Base-by-base conservation (phyloP, 352 stramenopile genomes). In the Globisporangium emineosum region DNA sequence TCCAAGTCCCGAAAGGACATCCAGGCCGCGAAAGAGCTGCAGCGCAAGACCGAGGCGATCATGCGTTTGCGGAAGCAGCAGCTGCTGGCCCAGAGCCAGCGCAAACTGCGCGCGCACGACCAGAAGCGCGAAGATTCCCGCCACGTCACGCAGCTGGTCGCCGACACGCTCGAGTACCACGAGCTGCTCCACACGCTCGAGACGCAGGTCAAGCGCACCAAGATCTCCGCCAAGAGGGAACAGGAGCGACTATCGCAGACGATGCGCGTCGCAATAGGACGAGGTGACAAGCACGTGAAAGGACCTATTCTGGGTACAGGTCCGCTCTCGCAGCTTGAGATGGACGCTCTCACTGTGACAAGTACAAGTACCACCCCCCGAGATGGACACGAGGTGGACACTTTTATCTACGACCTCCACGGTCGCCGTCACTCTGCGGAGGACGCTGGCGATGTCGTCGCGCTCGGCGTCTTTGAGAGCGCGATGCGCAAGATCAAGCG, bases 331-430 rank as follows among this genome's bases (percentile, higher is more conserved):
- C 76, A 79, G 45, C 69, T 70, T 15, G 76, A 88, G 37, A 72
- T 81, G 5, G 66, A 86, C 42, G 37, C 80, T 43, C 33, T 9
- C 43, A 35, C 21, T 21, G 15, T 15, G 30, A 47, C 37, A 60
- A 43, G 12, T 29, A 51, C 37, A 19, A 49, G n/a, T n/a, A n/a
- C 2, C 29, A 32, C 2, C 29, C 29, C 2, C n/a, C 27, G 42
- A 53, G 35, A 29, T 42, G 57, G 57, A 8, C 25, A 49, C 32
- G 21, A 57, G 13, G 23, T 21, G 6, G 40, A 60, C 23, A 17
- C 30, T 33, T 67, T 64, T 49, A 74, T 90, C 45, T 91, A 89
- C 58, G 83, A 91, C 66, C 76, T 88, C 8, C 77, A 92, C 12
- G 83, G 83, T 2, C 72, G 79, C 2, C 78, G 77, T 3, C 81